These are phyloP conservation scores for Phaeolepiota aurea DNA, from an alignment of 768 basidiomycete genomes.

Conservation along the genomic window DNA sequence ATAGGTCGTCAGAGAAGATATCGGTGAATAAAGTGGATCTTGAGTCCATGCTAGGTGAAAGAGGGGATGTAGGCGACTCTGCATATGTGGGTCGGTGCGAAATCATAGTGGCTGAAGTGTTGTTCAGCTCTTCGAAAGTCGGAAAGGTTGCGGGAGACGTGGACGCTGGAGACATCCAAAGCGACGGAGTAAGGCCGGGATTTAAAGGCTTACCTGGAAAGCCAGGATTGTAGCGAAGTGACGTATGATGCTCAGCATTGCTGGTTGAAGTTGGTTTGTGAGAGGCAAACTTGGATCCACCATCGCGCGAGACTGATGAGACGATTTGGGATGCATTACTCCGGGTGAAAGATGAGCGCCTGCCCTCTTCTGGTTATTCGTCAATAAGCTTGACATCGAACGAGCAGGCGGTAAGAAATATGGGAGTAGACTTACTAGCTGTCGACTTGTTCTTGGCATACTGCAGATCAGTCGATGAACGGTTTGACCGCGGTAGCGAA, in stretches of 20 bases:
- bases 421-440: slow-evolving; percentile 13
- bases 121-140: slow-evolving; percentile 28
- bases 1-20: slow-evolving; percentile 65
- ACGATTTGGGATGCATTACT: slow-evolving; percentile 1
- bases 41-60: slow-evolving; percentile 39
- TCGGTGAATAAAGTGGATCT: slow-evolving; percentile 62
- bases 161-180: slow-evolving; percentile 78
- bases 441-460: slow-evolving; percentile 12
- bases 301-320: neutral
- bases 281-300: neutral
- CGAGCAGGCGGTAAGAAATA: slow-evolving; percentile 2
- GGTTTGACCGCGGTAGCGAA: slow-evolving; percentile 19
- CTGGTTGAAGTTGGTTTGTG: slow-evolving; percentile 2
- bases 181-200: slow-evolving; percentile 57
- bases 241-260: slow-evolving; percentile 1
- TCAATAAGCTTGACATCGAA: slow-evolving; percentile 2
- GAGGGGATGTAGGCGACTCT: slow-evolving; percentile 34
- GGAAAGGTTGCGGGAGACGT: slow-evolving; percentile 36
- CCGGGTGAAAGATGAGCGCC: slow-evolving; percentile 3
- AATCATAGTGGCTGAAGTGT: slow-evolving; percentile 23
- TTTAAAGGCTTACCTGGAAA: slow-evolving; percentile 41
- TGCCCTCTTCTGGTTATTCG: slow-evolving; percentile 6
- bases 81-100: slow-evolving; percentile 25
- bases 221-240: slow-evolving; percentile 11
- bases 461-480: slow-evolving; percentile 15